Conservation (phyloP, 192 early-diverging fungal genomes). For the Helicostylum pulchrum region DNA sequence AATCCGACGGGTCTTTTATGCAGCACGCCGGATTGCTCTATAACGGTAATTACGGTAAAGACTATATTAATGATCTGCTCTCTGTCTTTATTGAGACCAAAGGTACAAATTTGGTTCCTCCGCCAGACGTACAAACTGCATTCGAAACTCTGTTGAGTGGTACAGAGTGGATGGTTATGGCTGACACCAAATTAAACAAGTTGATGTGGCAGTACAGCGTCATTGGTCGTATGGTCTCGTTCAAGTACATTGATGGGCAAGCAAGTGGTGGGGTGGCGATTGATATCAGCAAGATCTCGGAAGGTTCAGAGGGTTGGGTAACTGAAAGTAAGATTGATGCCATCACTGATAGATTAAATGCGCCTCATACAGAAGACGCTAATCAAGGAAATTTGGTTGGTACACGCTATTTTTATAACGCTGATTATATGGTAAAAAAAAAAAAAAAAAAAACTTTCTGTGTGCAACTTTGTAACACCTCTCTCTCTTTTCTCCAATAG, state of each 20-base stretch:
- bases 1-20: constrained; percentile 28
- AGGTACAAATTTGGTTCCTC: constrained; percentile 14
- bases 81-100: constrained; percentile 16
- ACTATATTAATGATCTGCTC: constrained; percentile 23
- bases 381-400: constrained; percentile 18
- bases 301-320: constrained; percentile 17
- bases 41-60: constrained; percentile 29
- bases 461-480: too few species aligned
- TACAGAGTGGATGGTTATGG: constrained; percentile 31
- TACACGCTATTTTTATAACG: constrained; percentile 14
- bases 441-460: too few species aligned
- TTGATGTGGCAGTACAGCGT: constrained; percentile 22
- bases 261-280: constrained; percentile 19
- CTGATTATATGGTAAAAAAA: constrained; percentile 26
- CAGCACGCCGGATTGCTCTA: constrained; percentile 23
- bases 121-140: neutral
- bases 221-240: constrained; percentile 31
- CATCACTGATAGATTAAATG: constrained; percentile 11
- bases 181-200: constrained; percentile 11
- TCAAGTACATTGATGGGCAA: neutral
- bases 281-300: constrained; percentile 9
- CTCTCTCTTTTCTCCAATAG: too few species aligned
- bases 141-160: constrained; percentile 22
- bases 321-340: constrained; percentile 11
- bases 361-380: neutral